Conservation (phyloP, 1,139 yeast genomes). For the Yamadazyma spencermartinsiae region DNA sequence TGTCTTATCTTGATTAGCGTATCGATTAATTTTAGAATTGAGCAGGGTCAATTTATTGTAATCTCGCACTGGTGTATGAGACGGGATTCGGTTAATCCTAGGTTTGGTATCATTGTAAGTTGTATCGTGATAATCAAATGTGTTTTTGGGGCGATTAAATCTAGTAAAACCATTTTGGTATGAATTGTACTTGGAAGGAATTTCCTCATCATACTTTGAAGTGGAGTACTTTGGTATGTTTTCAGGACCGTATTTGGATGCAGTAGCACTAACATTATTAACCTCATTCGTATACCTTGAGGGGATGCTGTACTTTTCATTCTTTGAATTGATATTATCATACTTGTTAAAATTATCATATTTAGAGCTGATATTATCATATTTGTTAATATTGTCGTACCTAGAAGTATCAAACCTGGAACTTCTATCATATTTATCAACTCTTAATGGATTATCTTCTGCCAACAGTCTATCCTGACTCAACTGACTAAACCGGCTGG, state of each 20-base stretch:
- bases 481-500: too few relatives aligned
- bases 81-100: neutral
- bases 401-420: neutral
- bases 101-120: neutral
- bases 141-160: neutral
- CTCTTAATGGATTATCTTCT: too few relatives aligned
- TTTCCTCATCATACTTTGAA: neutral
- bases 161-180: neutral
- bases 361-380: neutral
- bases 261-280: too few relatives aligned
- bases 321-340: neutral
- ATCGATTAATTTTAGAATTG: neutral
- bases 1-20: neutral
- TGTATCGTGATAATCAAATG: too few relatives aligned
- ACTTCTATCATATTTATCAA: neutral
- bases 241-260: neutral
- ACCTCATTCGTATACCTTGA: neutral
- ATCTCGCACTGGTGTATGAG: neutral
- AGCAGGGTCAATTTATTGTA: neutral
- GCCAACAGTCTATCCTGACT: too few relatives aligned
- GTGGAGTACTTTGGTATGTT: too few relatives aligned
- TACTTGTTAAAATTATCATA: constrained; percentile 1
- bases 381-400: neutral
- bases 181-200: constrained; percentile 1
- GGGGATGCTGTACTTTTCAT: neutral